A percentile compares a stretch with the other conserved stretches of the same genome.
These are phyloP conservation scores for Phaeotremella fagi DNA, from an alignment of 768 basidiomycete species.

Conservation along the genomic window DNA sequence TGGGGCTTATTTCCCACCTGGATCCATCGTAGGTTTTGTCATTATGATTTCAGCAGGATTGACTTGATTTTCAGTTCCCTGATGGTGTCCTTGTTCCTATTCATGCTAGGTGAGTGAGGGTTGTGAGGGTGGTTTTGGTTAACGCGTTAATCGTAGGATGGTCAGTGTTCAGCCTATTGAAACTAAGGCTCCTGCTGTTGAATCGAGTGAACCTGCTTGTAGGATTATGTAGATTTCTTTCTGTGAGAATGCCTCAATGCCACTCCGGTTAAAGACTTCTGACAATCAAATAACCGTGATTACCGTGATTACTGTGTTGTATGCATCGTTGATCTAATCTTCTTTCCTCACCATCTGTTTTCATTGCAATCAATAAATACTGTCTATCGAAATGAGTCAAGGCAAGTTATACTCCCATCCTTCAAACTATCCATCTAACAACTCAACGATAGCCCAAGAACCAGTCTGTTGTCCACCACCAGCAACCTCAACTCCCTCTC, in stretches of 20 bases:
- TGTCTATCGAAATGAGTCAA: no score
- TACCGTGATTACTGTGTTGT: no score
- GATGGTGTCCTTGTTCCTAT: slow-evolving; percentile 41
- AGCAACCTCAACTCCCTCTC: slow-evolving; percentile 12
- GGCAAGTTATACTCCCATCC: no score
- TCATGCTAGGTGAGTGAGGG: slow-evolving; percentile 25
- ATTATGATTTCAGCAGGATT: background rate
- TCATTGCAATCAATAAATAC: no score
- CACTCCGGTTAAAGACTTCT: no score
- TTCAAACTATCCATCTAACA: no score
- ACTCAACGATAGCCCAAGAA: background rate
- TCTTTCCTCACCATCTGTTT: no score
- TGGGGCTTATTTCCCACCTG: slow-evolving; percentile 39
- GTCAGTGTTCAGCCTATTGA: slow-evolving; percentile 38
- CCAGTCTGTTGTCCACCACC: slow-evolving; percentile 23
- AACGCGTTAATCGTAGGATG: slow-evolving; percentile 16
- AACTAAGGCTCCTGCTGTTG: slow-evolving; percentile 5
- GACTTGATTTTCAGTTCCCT: slow-evolving; percentile 22
- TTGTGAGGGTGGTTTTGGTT: no score
- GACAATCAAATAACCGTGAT: no score
- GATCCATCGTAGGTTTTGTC: slow-evolving; percentile 34
- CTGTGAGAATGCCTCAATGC: no score
- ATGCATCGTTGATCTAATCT: no score
- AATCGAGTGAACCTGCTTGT: slow-evolving; percentile 27
- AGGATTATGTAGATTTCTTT: slow-evolving; percentile 17